Percentiles rank a stretch among this genome's conserved stretches.
Conservation (phyloP, 2,329 filamentous ascomycete genomes). For the Parafenestella ontariensis region DNA sequence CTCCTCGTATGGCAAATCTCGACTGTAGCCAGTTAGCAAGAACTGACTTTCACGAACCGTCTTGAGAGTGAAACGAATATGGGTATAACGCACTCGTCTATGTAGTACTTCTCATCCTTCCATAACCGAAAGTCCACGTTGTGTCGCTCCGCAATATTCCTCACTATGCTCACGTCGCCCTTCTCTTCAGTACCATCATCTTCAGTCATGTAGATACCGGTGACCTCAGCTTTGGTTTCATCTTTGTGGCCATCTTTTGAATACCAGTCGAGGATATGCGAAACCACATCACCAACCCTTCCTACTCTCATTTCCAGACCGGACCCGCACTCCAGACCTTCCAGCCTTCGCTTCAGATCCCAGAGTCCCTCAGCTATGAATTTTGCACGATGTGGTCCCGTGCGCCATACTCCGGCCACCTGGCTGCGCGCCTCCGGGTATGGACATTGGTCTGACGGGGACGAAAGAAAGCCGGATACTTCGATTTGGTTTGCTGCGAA, state of each 20-base stretch:
- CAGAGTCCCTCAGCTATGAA: conserved; percentile 77
- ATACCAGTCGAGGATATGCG: conserved; percentile 61
- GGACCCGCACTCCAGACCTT: conserved; percentile 63
- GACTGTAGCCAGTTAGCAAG: conserved; percentile 55
- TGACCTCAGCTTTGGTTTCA: conserved; percentile 56
- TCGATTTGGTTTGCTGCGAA: conserved; percentile 76
- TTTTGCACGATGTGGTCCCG: conserved; percentile 73
- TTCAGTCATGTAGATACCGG: conserved; percentile 75
- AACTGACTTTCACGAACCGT: not conserved
- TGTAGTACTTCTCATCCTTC: conserved; percentile 78
- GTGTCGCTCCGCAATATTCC: conserved; percentile 59
- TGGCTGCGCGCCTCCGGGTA: conserved; percentile 72
- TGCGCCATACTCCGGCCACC: conserved; percentile 74
- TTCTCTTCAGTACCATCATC: conserved; percentile 75
- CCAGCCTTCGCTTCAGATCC: conserved; percentile 71
- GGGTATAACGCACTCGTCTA: conserved; percentile 71
- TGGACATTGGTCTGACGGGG: conserved; percentile 57
- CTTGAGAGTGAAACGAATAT: not conserved
- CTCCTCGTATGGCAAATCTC: conserved; percentile 67
- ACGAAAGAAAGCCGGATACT: conserved; percentile 72
- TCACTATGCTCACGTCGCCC: conserved; percentile 66
- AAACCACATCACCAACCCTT: conserved; percentile 64
- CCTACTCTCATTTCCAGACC: conserved; percentile 70
- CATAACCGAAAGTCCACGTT: conserved; percentile 69
- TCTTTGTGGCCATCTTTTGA: conserved; percentile 15